phyloP scores from a whole-genome alignment of 805 yeast species.

The Yamadazyma paraphyllophila region DNA sequence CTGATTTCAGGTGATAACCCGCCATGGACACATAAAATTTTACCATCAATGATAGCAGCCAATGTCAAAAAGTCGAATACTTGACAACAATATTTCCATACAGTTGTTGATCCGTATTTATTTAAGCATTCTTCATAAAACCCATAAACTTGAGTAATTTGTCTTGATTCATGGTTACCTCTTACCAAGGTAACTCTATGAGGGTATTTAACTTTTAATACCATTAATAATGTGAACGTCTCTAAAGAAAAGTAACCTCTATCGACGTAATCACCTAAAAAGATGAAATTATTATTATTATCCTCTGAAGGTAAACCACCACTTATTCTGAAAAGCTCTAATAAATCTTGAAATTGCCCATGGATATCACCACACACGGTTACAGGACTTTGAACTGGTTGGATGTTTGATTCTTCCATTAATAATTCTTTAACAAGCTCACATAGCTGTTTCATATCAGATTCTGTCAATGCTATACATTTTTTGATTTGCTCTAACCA shows the following conservation, averaged over 20 bases:
- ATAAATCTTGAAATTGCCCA: slow-evolving; percentile 93
- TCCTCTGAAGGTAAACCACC: slow-evolving; percentile 87
- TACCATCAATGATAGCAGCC: slow-evolving; percentile 95
- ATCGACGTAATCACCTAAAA: slow-evolving; percentile 95
- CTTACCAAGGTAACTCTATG: slow-evolving; percentile 83
- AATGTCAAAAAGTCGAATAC: slow-evolving; percentile 91
- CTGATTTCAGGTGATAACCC: slow-evolving; percentile 96
- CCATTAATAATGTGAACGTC: slow-evolving; percentile 91
- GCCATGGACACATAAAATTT: slow-evolving; percentile 93
- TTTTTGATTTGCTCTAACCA: slow-evolving; percentile 94
- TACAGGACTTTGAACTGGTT: slow-evolving; percentile 90
- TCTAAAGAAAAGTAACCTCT: slow-evolving; percentile 95
- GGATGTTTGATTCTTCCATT: slow-evolving; percentile 95
- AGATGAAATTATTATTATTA: slow-evolving; percentile 52
- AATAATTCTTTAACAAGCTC: slow-evolving; percentile 90
- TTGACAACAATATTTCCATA: slow-evolving; percentile 95
- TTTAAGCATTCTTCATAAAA: slow-evolving; percentile 94
- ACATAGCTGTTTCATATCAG: slow-evolving; percentile 94
- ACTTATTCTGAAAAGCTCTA: slow-evolving; percentile 83
- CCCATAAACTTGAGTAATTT: slow-evolving; percentile 98
- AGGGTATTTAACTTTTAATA: slow-evolving; percentile 86
- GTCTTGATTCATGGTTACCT: slow-evolving; percentile 97
- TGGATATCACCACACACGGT: slow-evolving; percentile 98
- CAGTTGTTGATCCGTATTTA: slow-evolving; percentile 91
- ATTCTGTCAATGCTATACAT: slow-evolving; percentile 83